Evolutionary conservation across 306 rosid species (phyloP).

Genomic region (Crotalaria pallida): DNA sequence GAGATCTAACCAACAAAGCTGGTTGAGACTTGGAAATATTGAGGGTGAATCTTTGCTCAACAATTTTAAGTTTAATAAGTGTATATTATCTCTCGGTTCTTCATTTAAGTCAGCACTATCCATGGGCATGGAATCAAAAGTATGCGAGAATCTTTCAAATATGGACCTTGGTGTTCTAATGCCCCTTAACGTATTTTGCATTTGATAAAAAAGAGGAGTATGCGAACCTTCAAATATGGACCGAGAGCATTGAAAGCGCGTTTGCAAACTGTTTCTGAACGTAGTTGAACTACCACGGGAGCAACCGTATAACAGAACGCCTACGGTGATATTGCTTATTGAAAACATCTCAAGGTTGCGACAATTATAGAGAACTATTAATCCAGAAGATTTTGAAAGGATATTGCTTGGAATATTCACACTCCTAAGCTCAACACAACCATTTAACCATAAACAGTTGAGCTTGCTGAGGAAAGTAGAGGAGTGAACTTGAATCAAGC

Average conservation of each 20-base stretch:
- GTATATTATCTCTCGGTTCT: constrained; percentile 5
- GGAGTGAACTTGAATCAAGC: constrained; percentile 14
- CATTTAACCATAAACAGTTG: neutral
- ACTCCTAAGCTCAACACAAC: neutral
- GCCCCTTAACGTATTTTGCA: too few species aligned
- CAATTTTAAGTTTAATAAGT: neutral
- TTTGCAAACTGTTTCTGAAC: too few species aligned
- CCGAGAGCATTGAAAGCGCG: too few species aligned
- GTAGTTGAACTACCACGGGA: neutral
- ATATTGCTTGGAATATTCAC: constrained; percentile 15
- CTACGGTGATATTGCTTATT: neutral
- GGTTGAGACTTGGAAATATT: neutral
- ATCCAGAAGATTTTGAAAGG: constrained; percentile 2
- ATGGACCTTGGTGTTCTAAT: too few species aligned
- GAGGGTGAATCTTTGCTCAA: neutral
- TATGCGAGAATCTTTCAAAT: too few species aligned
- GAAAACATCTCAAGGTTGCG: neutral
- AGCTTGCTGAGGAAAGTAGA: constrained; percentile 18
- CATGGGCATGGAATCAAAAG: neutral
- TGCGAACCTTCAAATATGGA: too few species aligned
- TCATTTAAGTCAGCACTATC: neutral
- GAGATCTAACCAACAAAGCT: constrained; percentile 19
- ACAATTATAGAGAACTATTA: neutral
- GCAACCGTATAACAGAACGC: neutral
- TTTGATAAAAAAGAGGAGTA: too few species aligned